phyloP scores from a whole-genome alignment of 2,329 filamentous ascomycete species.

The Cytospora piceae region DNA sequence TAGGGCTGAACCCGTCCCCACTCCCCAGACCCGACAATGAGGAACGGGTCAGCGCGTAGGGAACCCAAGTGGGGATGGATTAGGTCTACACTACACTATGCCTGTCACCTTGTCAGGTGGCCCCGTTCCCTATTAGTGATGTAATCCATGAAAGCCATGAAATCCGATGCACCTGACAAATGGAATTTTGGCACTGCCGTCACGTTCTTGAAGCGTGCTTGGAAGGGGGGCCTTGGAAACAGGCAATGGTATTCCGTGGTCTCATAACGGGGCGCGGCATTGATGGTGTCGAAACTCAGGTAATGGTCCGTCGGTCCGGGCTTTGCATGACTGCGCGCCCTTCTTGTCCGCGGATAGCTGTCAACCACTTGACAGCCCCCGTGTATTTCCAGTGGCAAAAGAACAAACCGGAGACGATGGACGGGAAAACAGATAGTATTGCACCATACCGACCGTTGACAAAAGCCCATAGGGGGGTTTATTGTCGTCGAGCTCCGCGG shows the following conservation, averaged over 20 bases:
- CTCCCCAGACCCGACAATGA: slow-evolving; percentile 26
- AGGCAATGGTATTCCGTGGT: neutral
- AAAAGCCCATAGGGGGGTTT: neutral
- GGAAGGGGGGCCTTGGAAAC: too few species aligned
- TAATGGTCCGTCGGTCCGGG: neutral
- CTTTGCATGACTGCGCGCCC: neutral
- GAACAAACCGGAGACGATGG: neutral
- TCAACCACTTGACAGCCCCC: too few species aligned
- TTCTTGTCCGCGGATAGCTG: neutral
- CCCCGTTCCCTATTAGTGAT: slow-evolving; percentile 14
- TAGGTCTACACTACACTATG: slow-evolving; percentile 12
- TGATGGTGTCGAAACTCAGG: neutral
- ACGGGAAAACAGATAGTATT: slow-evolving; percentile 5
- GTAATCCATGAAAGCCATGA: neutral
- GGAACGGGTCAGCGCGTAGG: slow-evolving; percentile 27
- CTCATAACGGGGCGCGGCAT: neutral
- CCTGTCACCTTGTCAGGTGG: slow-evolving; percentile 25
- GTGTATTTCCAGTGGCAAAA: neutral
- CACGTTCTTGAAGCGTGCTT: neutral
- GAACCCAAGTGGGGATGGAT: slow-evolving; percentile 15
- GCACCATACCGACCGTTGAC: neutral
- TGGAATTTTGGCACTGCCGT: neutral
- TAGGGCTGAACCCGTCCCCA: slow-evolving; percentile 30
- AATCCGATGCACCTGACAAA: neutral
- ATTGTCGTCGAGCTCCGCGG: slow-evolving; percentile 14